Conservation (phyloP, 2,329 filamentous ascomycete species). For the Aspergillus terreus region DNA sequence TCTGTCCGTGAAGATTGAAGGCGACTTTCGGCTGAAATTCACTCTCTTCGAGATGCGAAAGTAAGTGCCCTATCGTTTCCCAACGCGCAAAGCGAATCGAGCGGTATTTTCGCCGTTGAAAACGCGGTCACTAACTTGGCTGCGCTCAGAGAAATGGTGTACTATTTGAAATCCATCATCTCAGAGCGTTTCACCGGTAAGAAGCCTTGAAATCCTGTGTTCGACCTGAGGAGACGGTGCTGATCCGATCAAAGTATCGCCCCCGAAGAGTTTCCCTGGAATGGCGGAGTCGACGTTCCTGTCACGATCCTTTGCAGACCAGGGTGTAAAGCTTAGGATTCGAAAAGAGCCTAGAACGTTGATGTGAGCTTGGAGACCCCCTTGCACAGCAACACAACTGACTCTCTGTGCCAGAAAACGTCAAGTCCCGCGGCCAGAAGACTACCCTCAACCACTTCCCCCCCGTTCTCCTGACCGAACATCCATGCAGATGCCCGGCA, state of each 20-base stretch:
- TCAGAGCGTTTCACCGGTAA: conserved; percentile 68
- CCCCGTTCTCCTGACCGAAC: conserved; percentile 37
- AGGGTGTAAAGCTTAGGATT: conserved; percentile 76
- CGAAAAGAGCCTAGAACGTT: conserved; percentile 74
- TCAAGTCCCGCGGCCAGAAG: conserved; percentile 33
- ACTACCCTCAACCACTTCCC: conserved; percentile 33
- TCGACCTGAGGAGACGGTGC: neutral
- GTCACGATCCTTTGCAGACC: conserved; percentile 78
- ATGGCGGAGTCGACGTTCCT: conserved; percentile 78
- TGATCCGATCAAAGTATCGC: conserved; percentile 30
- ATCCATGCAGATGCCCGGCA: conserved; percentile 31
- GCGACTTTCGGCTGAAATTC: conserved; percentile 70
- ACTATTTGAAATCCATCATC: conserved; percentile 52
- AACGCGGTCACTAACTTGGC: neutral
- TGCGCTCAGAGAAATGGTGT: conserved; percentile 38
- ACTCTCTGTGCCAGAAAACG: conserved; percentile 32
- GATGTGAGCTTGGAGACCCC: conserved; percentile 29
- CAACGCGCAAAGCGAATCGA: too few species aligned
- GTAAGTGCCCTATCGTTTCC: conserved; percentile 32
- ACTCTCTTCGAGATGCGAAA: conserved; percentile 70
- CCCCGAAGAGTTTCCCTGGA: conserved; percentile 69
- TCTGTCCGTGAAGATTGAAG: conserved; percentile 72
- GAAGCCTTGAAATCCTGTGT: neutral
- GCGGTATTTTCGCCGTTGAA: too few species aligned
- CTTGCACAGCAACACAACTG: neutral